Evolutionary conservation across 1,139 yeast genomes (phyloP).

Genomic region (Meyerozyma carpophila): DNA sequence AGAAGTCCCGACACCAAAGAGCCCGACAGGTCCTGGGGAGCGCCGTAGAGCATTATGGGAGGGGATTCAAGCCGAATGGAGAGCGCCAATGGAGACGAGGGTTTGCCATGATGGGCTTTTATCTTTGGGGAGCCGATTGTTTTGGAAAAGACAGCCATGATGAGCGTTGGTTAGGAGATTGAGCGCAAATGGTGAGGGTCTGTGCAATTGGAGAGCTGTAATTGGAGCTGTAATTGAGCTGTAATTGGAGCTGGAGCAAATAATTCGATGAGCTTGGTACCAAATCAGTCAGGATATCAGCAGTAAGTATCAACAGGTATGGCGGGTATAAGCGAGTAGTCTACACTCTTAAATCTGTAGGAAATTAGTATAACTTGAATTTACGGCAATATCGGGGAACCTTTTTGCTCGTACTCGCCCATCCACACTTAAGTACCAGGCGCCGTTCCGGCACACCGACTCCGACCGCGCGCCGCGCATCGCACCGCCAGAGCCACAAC

Average conservation of each 20-base stretch:
- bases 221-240: not conserved
- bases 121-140: constrained; percentile 3
- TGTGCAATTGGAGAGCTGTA: not conserved
- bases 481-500: not conserved
- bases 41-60: constrained; percentile 81
- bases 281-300: too few relatives aligned
- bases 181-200: too few relatives aligned
- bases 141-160: constrained; percentile 10
- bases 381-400: too few relatives aligned
- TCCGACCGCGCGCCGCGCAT: not conserved
- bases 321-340: too few relatives aligned
- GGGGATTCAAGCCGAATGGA: constrained; percentile 78
- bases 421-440: not conserved
- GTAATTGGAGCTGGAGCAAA: too few relatives aligned
- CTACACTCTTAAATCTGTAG: too few relatives aligned
- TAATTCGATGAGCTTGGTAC: too few relatives aligned
- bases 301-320: too few relatives aligned
- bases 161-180: not conserved
- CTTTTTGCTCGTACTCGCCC: too few relatives aligned
- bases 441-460: not conserved
- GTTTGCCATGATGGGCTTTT: constrained; percentile 2
- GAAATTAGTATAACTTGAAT: too few relatives aligned
- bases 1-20: constrained; percentile 78
- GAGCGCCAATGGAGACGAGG: constrained; percentile 31
- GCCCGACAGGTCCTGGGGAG: constrained; percentile 75